These are phyloP conservation scores for Pythium periplocum DNA, from an alignment of 352 stramenopile species.

Conservation along the genomic window DNA sequence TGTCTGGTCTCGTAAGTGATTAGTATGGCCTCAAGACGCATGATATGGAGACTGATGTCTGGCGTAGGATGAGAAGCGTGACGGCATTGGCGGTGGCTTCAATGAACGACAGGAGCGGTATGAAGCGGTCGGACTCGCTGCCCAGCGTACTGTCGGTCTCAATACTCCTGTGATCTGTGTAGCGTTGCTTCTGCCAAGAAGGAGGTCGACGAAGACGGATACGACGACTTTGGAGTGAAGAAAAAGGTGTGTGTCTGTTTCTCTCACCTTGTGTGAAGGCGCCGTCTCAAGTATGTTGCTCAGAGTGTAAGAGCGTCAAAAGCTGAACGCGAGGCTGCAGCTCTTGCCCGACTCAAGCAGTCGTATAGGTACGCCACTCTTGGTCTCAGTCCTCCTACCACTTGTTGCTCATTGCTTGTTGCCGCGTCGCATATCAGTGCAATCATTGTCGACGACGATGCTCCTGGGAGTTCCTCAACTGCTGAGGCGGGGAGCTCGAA, in stretches of 20 bases:
- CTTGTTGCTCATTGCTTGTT: neutral
- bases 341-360: conserved; percentile 70
- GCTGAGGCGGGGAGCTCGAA: too few relatives aligned
- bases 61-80: conserved; percentile 67
- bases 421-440: conserved; percentile 4
- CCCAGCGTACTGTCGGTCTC: neutral
- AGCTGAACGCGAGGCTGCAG: conserved; percentile 73
- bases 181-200: conserved; percentile 66
- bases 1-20: conserved; percentile 42
- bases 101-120: conserved; percentile 82
- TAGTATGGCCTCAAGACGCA: too few relatives aligned
- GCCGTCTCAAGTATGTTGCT: neutral
- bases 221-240: conserved; percentile 84
- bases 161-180: neutral
- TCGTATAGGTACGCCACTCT: conserved; percentile 54
- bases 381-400: neutral
- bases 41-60: too few relatives aligned
- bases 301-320: conserved; percentile 68
- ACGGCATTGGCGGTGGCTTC: conserved; percentile 74
- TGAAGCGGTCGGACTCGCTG: neutral
- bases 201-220: conserved; percentile 80
- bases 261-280: neutral
- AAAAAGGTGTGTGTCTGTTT: conserved; percentile 47
- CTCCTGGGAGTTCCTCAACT: too few relatives aligned
- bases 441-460: conserved; percentile 11